Base-by-base conservation (phyloP, 2,329 filamentous ascomycete species). In the Verticillium alfalfae region DNA sequence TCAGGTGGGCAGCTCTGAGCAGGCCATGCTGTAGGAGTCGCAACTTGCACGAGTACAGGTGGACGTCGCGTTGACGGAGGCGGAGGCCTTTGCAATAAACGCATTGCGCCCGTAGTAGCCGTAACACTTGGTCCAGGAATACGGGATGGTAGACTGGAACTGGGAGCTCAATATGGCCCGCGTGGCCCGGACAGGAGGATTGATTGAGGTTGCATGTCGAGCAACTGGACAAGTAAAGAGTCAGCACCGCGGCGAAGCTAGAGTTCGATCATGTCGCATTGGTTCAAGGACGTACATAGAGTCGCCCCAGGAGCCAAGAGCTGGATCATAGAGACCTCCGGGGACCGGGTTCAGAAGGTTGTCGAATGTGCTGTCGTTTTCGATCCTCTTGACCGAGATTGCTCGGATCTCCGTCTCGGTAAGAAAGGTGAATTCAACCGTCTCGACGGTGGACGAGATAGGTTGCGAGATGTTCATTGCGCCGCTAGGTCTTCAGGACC, bases 131-230 rank as follows among this genome's bases (percentile, higher is more conserved):
- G 72, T 97, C 93, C 81, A 99, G 90, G 71, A 97, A 98, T 2
- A 93, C 90, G n/a, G 94, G 92, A 75, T 99, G 94, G 74, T 98
- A 99, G 59, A 97, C 91, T 56, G 91, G 92, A 13, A 93, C 89
- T 15, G 95, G 93, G 13, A 99, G 87, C 69, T 97, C 92, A 73
- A 99, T 96, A 72, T 99, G 95, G 60, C 95, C 96, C 63, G 90
- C 86, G 79, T 99, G 96, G 62, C 96, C 96, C 7, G 94, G 92
- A 73, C 96, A 99, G 69, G 86, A 86, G 71, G 88, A 84, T 64
- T 88, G 88, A 70, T 88, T 90, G 67, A 96, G 84, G 68, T 94
- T 92, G 78, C 95, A 99, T 74, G 95, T 99, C 69, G 92, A 84
- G 79, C 95, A 99, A 72, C 92, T 96, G 31, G 57, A 57, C 64